Conservation (phyloP, 257 asterid genomes). For the Plantago ovata region DNA sequence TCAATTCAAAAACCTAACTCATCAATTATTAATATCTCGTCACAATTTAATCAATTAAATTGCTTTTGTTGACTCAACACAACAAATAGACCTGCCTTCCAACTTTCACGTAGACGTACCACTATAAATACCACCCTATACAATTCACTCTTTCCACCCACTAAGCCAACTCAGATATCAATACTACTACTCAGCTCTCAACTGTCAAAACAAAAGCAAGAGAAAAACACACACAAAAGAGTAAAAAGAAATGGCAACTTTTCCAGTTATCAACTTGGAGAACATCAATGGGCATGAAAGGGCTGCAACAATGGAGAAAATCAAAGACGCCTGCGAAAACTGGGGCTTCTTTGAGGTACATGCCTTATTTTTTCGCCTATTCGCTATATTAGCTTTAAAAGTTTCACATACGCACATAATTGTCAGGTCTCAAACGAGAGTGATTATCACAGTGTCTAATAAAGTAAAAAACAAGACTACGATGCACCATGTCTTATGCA, state of each 20-base stretch:
- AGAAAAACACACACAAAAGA: neutral
- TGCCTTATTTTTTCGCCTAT: too few relatives aligned
- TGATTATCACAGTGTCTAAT: too few relatives aligned
- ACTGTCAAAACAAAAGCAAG: neutral
- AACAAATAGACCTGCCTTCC: neutral
- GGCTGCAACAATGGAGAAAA: slow-evolving; percentile 33
- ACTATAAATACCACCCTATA: slow-evolving; percentile 30
- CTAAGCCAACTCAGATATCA: neutral
- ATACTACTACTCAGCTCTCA: neutral
- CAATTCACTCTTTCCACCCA: neutral
- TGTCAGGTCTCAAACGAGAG: too few relatives aligned
- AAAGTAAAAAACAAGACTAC: too few relatives aligned
- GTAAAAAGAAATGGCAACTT: slow-evolving; percentile 31
- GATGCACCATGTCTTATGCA: too few relatives aligned
- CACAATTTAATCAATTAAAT: neutral
- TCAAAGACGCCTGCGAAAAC: slow-evolving; percentile 52
- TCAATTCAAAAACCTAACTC: too few relatives aligned
- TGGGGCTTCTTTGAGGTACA: slow-evolving; percentile 65
- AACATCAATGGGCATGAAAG: slow-evolving; percentile 46
- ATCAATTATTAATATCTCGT: neutral
- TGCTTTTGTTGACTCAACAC: slow-evolving; percentile 13
- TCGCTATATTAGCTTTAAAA: too few relatives aligned
- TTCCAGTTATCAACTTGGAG: slow-evolving; percentile 53
- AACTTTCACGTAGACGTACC: too few relatives aligned
- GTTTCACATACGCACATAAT: too few relatives aligned